Evolutionary conservation across 2,329 filamentous ascomycete species (phyloP).

Genomic region (Blumeria graminis): DNA sequence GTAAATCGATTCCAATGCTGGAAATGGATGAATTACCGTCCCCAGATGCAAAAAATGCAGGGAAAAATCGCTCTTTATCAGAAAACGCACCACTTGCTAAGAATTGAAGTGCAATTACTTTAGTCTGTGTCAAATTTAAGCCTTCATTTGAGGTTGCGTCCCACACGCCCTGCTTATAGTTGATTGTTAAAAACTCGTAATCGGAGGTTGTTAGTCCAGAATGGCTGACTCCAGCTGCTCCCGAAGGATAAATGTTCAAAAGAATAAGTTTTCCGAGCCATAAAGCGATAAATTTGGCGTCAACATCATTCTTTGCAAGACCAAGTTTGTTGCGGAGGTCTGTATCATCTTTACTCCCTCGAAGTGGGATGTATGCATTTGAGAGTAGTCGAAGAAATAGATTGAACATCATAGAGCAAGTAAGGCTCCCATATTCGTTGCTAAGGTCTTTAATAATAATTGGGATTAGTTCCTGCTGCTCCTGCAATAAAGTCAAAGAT

Average conservation of each 20-base stretch:
- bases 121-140: slow-evolving; percentile 43
- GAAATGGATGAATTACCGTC: slow-evolving; percentile 62
- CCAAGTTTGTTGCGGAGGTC: slow-evolving; percentile 41
- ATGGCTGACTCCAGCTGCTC: slow-evolving; percentile 14
- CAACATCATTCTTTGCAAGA: slow-evolving; percentile 33
- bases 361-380: slow-evolving; percentile 44
- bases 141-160: slow-evolving; percentile 33
- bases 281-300: slow-evolving; percentile 47
- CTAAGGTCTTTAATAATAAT: slow-evolving; percentile 42
- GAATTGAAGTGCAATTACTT: slow-evolving; percentile 43
- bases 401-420: slow-evolving; percentile 48
- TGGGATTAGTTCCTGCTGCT: slow-evolving; percentile 51
- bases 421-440: slow-evolving; percentile 28
- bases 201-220: slow-evolving; percentile 41
- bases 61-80: slow-evolving; percentile 61
- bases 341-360: slow-evolving; percentile 57
- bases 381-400: slow-evolving; percentile 55
- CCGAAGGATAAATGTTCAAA: slow-evolving; percentile 22
- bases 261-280: slow-evolving; percentile 62
- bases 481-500: slow-evolving; percentile 17
- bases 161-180: slow-evolving; percentile 46
- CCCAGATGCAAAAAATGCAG: slow-evolving; percentile 61
- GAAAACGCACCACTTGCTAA: slow-evolving; percentile 68
- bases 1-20: slow-evolving; percentile 64
- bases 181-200: slow-evolving; percentile 40